These are phyloP conservation scores for Pseudogymnoascus sp. DNA, from an alignment of 2,329 filamentous ascomycete species.

Conservation along the genomic window DNA sequence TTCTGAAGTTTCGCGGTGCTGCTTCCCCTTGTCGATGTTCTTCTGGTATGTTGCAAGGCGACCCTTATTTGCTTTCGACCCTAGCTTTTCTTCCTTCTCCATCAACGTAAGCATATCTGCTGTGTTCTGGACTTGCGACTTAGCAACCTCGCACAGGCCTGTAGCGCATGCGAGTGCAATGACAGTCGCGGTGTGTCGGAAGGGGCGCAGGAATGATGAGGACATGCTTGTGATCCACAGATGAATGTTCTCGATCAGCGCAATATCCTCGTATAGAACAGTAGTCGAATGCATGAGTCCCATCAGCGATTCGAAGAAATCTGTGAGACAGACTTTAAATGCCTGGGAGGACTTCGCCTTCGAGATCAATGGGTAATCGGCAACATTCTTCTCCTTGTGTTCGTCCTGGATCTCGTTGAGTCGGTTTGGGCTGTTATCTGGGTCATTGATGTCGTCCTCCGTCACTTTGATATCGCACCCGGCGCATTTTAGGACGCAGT, in stretches of 20 bases:
- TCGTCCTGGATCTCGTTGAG: constrained; percentile 80
- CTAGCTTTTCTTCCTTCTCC: constrained; percentile 67
- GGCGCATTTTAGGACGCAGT: constrained; percentile 60
- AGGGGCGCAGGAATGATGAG: constrained; percentile 76
- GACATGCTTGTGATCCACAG: constrained; percentile 90
- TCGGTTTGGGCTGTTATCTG: constrained; percentile 74
- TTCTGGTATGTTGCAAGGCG: constrained; percentile 66
- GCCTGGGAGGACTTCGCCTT: constrained; percentile 67
- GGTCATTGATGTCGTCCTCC: constrained; percentile 76
- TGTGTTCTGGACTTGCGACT: constrained; percentile 61
- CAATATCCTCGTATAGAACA: constrained; percentile 65
- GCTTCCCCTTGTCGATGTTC: constrained; percentile 46
- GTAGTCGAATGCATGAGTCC: constrained; percentile 74
- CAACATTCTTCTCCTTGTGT: constrained; percentile 73
- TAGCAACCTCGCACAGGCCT: constrained; percentile 65
- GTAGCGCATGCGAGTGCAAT: constrained; percentile 73
- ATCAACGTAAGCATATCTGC: constrained; percentile 71
- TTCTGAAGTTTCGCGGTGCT: constrained; percentile 49
- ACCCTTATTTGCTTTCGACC: constrained; percentile 65
- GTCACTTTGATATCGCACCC: constrained; percentile 76
- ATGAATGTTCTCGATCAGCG: constrained; percentile 80
- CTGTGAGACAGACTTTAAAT: constrained; percentile 69
- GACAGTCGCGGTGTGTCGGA: constrained; percentile 87
- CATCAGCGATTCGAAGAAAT: constrained; percentile 73
- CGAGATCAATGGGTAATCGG: constrained; percentile 86